Percentiles rank a stretch among this genome's conserved stretches.
phyloP scores from a whole-genome alignment of 768 basidiomycete species.

The Lentinula sp. region DNA sequence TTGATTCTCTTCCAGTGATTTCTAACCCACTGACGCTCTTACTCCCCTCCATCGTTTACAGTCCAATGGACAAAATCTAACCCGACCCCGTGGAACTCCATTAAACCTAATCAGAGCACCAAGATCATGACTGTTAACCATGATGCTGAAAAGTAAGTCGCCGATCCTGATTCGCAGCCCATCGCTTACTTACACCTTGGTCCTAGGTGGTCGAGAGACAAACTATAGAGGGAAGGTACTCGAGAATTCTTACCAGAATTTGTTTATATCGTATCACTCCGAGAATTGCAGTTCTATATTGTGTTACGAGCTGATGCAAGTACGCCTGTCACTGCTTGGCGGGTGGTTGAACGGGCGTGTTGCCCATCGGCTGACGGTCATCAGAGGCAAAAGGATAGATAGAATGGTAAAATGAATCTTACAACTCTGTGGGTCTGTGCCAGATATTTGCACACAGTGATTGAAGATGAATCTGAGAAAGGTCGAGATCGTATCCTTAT shows the following conservation, averaged over 20 bases:
- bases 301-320: not conserved
- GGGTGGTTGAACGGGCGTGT: too few species aligned
- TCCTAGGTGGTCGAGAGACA: constrained; percentile 7
- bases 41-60: constrained; percentile 12
- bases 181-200: not conserved
- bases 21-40: not conserved
- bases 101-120: constrained; percentile 69
- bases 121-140: constrained; percentile 69
- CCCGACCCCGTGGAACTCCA: constrained; percentile 85
- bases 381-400: too few species aligned
- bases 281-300: not conserved
- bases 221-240: not conserved
- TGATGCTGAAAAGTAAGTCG: constrained; percentile 63
- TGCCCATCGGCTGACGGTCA: too few species aligned
- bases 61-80: constrained; percentile 61
- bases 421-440: too few species aligned
- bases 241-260: not conserved
- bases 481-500: too few species aligned
- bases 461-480: too few species aligned
- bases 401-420: too few species aligned
- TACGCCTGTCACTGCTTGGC: too few species aligned
- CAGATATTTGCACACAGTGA: too few species aligned
- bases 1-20: not conserved
- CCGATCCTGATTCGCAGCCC: not conserved
- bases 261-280: not conserved